phyloP scores from a whole-genome alignment of 805 yeast genomes.

The Zygotorulaspora florentina region DNA sequence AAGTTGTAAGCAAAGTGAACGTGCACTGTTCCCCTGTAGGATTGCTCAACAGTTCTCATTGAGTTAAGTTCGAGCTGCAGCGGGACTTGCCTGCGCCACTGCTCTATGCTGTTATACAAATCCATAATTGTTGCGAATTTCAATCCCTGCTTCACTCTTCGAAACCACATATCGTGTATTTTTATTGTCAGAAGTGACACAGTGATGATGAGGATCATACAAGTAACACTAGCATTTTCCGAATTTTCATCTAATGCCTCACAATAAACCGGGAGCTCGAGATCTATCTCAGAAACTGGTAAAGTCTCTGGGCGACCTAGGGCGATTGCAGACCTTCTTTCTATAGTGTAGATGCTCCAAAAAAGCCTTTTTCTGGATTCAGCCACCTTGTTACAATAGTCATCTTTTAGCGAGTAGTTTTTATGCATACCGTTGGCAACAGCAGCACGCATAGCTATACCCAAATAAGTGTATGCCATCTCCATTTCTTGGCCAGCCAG shows the following conservation, averaged over 20 bases:
- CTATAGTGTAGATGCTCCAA: constrained; percentile 12
- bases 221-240: constrained; percentile 9
- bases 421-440: constrained; percentile 13
- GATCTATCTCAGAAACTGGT: constrained; percentile 11
- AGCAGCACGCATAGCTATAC: constrained; percentile 12
- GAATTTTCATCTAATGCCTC: constrained; percentile 7
- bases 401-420: constrained; percentile 3
- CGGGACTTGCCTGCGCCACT: constrained; percentile 10
- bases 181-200: constrained; percentile 11
- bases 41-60: constrained; percentile 8
- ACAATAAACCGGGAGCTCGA: constrained; percentile 10
- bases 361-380: constrained; percentile 9
- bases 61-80: constrained; percentile 4
- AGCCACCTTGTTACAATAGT: constrained; percentile 6
- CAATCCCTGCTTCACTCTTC: constrained; percentile 8
- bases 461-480: constrained; percentile 10
- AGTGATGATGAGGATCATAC: constrained; percentile 10
- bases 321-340: constrained; percentile 10
- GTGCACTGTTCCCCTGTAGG: constrained; percentile 10
- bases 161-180: constrained; percentile 11
- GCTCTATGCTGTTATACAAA: constrained; percentile 8
- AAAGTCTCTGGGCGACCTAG: constrained; percentile 12
- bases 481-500: constrained; percentile 12
- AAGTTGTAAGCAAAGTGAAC: constrained; percentile 10
- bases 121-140: constrained; percentile 12